Conservation (phyloP, 2,329 filamentous ascomycete genomes). For the Lecanoromycetidae sp. region DNA sequence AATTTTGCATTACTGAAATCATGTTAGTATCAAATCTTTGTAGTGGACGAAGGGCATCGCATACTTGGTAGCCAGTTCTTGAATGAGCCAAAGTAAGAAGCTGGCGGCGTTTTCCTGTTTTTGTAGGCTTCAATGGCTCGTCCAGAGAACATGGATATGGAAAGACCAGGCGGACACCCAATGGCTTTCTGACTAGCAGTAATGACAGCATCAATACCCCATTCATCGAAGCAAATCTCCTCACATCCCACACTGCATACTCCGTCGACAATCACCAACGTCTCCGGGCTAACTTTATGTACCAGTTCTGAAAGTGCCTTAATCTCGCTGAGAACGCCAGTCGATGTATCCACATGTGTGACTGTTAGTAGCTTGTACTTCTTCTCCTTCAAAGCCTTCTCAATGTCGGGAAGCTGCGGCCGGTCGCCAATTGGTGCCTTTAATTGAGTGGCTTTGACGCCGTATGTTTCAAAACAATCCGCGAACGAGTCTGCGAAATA, state of each 20-base stretch:
- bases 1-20: slow-evolving; percentile 81
- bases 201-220: slow-evolving; percentile 83
- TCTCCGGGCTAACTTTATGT: slow-evolving; percentile 76
- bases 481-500: slow-evolving; percentile 96
- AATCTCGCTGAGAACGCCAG: slow-evolving; percentile 85
- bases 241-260: slow-evolving; percentile 95
- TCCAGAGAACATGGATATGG: slow-evolving; percentile 86
- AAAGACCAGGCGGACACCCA: slow-evolving; percentile 84
- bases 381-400: slow-evolving; percentile 78
- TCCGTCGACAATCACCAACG: slow-evolving; percentile 82
- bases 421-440: slow-evolving; percentile 80
- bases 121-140: slow-evolving; percentile 73
- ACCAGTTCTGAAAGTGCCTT: slow-evolving; percentile 73
- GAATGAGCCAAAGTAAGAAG: slow-evolving; percentile 89
- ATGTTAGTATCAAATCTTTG: slow-evolving; percentile 1
- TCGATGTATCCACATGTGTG: slow-evolving; percentile 95
- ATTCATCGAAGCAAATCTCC: slow-evolving; percentile 91
- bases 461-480: slow-evolving; percentile 83
- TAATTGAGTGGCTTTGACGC: slow-evolving; percentile 77
- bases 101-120: slow-evolving; percentile 65
- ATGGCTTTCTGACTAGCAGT: slow-evolving; percentile 97
- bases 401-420: slow-evolving; percentile 75
- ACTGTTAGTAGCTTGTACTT: slow-evolving; percentile 90
- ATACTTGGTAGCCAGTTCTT: slow-evolving; percentile 91
- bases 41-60: slow-evolving; percentile 22